A percentile compares a stretch with the other conserved stretches of the same genome.
These are phyloP conservation scores for Phanerodontia chrysosporium DNA, from an alignment of 768 basidiomycete species.

Conservation along the genomic window DNA sequence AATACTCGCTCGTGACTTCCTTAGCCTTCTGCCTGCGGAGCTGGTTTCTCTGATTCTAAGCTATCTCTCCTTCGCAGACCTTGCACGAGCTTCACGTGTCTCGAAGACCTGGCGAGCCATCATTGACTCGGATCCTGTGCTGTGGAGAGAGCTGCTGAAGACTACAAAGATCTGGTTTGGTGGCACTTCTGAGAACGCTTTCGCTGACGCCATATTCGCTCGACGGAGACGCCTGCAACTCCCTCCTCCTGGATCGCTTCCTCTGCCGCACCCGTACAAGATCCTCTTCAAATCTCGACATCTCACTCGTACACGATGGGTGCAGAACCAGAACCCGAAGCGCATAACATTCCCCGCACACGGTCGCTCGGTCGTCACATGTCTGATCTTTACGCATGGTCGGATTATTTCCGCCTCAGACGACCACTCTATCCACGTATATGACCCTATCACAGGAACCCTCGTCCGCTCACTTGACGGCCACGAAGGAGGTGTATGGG, in stretches of 20 bases:
- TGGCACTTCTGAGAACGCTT: constrained; percentile 75
- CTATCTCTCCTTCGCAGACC: constrained; percentile 75
- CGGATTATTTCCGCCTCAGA: constrained; percentile 97
- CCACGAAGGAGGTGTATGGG: constrained; percentile 97
- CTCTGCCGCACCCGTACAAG: constrained; percentile 85
- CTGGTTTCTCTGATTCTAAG: constrained; percentile 86
- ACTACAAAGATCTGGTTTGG: constrained; percentile 88
- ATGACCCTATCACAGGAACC: constrained; percentile 80
- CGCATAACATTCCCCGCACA: constrained; percentile 85
- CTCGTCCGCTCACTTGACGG: constrained; percentile 74
- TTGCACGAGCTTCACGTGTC: constrained; percentile 85
- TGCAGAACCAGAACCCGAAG: constrained; percentile 64
- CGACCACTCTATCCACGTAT: constrained; percentile 95
- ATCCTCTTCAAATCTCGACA: constrained; percentile 89
- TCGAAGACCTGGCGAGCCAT: constrained; percentile 87
- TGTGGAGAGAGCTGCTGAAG: constrained; percentile 87
- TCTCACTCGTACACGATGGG: constrained; percentile 78
- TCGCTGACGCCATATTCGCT: constrained; percentile 66
- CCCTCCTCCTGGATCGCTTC: constrained; percentile 45
- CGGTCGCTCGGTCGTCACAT: constrained; percentile 89
- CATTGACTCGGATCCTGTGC: constrained; percentile 84
- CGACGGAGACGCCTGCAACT: constrained; percentile 45
- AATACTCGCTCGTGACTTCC: constrained; percentile 91
- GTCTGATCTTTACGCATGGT: constrained; percentile 88
- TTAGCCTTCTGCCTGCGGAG: constrained; percentile 88